A percentile compares a stretch with the other conserved stretches of the same genome.
phyloP scores from a whole-genome alignment of 345 rosid genomes.

The Pelargonium nanum region DNA sequence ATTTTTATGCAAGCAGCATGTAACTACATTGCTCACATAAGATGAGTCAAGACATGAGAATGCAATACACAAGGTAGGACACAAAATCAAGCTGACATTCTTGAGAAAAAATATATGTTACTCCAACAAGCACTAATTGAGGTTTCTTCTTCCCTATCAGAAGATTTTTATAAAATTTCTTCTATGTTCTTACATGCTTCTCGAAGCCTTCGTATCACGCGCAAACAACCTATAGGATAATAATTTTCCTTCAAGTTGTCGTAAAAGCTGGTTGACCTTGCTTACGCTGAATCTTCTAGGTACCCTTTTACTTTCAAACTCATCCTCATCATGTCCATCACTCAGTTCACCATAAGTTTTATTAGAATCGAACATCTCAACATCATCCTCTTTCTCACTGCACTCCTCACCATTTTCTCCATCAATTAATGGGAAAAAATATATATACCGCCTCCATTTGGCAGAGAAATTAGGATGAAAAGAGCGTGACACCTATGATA shows the following conservation, averaged over 20 bases:
- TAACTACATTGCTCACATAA: no score
- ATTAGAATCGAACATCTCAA: slow-evolving; percentile 15
- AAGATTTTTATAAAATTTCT: not conserved
- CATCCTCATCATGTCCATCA: slow-evolving; percentile 25
- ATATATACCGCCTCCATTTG: slow-evolving; percentile 88
- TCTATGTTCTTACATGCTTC: slow-evolving; percentile 66
- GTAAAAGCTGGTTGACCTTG: slow-evolving; percentile 66
- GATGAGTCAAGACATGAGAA: no score
- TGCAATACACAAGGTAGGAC: not conserved
- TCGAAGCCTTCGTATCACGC: slow-evolving; percentile 88
- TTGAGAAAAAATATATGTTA: not conserved
- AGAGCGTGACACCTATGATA: slow-evolving; percentile 56
- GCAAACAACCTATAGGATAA: slow-evolving; percentile 83
- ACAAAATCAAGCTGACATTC: not conserved
- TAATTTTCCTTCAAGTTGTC: slow-evolving; percentile 68
- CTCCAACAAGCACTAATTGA: not conserved
- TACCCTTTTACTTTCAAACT: slow-evolving; percentile 33
- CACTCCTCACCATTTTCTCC: slow-evolving; percentile 31
- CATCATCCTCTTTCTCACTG: slow-evolving; percentile 19
- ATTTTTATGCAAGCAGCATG: no score
- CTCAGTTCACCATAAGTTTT: slow-evolving; percentile 15
- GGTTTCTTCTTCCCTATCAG: not conserved
- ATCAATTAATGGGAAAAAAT: slow-evolving; percentile 64
- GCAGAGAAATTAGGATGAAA: slow-evolving; percentile 97
- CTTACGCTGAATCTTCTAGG: slow-evolving; percentile 44